Evolutionary conservation across 2,329 filamentous ascomycete genomes (phyloP).

Genomic region (Ascocoryne sarcoides): DNA sequence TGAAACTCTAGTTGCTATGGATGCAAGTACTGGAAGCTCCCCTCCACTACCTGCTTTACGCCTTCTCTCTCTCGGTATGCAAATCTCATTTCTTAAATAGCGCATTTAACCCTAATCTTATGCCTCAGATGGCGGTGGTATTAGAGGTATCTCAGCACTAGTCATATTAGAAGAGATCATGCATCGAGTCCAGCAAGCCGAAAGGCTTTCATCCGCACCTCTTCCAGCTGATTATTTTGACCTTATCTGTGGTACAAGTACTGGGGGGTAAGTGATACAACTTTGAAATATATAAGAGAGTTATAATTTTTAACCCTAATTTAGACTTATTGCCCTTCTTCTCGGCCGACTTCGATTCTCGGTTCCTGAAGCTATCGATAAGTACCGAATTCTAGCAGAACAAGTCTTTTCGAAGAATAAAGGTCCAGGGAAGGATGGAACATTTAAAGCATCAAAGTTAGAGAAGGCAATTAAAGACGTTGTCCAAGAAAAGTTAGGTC

Average conservation of each 20-base stretch:
- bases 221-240: slow-evolving; percentile 5
- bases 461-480: slow-evolving; percentile 8
- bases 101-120: background rate
- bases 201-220: background rate
- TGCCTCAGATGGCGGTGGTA: slow-evolving; percentile 22
- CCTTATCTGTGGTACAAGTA: slow-evolving; percentile 7
- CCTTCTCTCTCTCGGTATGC: background rate
- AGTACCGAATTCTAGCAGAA: slow-evolving; percentile 6
- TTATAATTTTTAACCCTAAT: background rate
- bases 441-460: slow-evolving; percentile 11
- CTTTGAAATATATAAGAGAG: background rate
- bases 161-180: slow-evolving; percentile 19
- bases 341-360: slow-evolving; percentile 5
- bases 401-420: slow-evolving; percentile 13
- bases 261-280: slow-evolving; percentile 4
- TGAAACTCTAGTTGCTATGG: too few species aligned
- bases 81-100: background rate
- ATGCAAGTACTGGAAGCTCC: too few species aligned
- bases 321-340: slow-evolving; percentile 6
- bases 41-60: too few species aligned
- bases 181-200: slow-evolving; percentile 4
- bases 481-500: slow-evolving; percentile 5
- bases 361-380: slow-evolving; percentile 4
- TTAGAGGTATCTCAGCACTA: slow-evolving; percentile 19
- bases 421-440: slow-evolving; percentile 2